These are phyloP conservation scores for Pseudogymnoascus sp. DNA, from an alignment of 2,329 filamentous ascomycete species.

Conservation along the genomic window DNA sequence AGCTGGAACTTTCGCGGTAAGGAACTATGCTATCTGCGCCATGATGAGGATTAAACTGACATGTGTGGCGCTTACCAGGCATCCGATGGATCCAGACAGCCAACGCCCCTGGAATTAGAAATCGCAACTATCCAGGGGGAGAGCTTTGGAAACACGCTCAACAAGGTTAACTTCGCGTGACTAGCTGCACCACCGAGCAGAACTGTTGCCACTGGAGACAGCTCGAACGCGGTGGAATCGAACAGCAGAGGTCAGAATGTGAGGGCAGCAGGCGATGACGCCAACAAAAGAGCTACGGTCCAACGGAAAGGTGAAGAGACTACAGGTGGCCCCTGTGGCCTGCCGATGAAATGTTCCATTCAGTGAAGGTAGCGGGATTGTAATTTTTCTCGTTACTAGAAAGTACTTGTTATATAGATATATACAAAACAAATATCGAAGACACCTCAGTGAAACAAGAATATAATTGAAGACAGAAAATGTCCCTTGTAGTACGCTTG, in stretches of 20 bases:
- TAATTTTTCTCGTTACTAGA: not conserved
- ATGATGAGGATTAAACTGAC: not conserved
- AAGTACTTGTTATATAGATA: not conserved
- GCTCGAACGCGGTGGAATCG: not conserved
- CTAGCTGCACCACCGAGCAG: not conserved
- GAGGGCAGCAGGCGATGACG: not conserved
- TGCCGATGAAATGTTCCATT: not conserved
- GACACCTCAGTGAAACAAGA: not conserved
- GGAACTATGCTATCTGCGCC: not conserved
- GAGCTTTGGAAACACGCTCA: conserved; percentile 70
- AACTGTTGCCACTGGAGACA: not conserved
- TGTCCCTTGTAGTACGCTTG: not conserved
- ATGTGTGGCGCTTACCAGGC: not conserved
- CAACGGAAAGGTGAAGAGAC: not conserved
- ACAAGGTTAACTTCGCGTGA: conserved; percentile 46
- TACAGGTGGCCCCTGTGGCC: not conserved
- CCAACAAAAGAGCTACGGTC: not conserved
- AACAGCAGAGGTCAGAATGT: not conserved
- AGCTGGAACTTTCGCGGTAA: conserved; percentile 78
- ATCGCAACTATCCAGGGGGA: conserved; percentile 79
- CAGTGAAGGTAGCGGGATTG: not conserved
- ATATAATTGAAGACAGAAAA: not conserved
- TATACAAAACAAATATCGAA: not conserved
- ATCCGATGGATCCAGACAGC: conserved; percentile 77
- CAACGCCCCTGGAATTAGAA: conserved; percentile 65